phyloP scores from a whole-genome alignment of 202 grass and related monocot genomes.

The Schoenoplectus triqueter region DNA sequence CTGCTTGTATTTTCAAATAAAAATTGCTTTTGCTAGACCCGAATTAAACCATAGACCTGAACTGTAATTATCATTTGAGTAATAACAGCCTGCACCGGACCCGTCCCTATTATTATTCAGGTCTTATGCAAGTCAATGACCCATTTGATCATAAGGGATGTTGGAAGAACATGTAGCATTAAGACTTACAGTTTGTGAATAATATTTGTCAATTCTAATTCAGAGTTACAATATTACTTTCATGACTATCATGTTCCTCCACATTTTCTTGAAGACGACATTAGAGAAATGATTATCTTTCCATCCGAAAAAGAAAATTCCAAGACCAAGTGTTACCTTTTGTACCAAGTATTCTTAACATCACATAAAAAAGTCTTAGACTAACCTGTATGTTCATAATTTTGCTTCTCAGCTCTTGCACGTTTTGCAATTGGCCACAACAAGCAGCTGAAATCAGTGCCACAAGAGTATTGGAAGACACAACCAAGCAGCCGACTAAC shows the following conservation, averaged over 20 bases:
- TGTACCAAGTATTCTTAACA: background rate
- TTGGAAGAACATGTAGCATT: background rate
- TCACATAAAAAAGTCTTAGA: background rate
- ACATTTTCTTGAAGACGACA: background rate
- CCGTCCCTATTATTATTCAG: background rate
- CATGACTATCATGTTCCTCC: background rate
- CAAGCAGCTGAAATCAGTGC: constrained; percentile 84
- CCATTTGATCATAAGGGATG: background rate
- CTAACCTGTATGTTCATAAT: background rate
- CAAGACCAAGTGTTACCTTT: background rate
- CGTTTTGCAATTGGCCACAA: constrained; percentile 87
- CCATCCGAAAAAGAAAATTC: background rate
- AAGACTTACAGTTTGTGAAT: background rate
- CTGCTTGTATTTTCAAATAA: background rate
- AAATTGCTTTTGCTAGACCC: background rate
- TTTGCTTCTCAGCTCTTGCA: constrained; percentile 68
- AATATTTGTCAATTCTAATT: too few relatives aligned
- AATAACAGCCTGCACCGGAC: background rate
- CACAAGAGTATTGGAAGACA: constrained; percentile 82
- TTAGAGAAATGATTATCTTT: constrained; percentile 7
- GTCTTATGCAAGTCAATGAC: background rate
- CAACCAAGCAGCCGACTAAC: constrained; percentile 73
- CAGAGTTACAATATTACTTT: too few relatives aligned
- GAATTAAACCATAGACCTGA: background rate
- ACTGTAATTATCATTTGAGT: background rate